phyloP scores from a whole-genome alignment of 1,284 basidiomycete genomes.

The Marasmius sp. region DNA sequence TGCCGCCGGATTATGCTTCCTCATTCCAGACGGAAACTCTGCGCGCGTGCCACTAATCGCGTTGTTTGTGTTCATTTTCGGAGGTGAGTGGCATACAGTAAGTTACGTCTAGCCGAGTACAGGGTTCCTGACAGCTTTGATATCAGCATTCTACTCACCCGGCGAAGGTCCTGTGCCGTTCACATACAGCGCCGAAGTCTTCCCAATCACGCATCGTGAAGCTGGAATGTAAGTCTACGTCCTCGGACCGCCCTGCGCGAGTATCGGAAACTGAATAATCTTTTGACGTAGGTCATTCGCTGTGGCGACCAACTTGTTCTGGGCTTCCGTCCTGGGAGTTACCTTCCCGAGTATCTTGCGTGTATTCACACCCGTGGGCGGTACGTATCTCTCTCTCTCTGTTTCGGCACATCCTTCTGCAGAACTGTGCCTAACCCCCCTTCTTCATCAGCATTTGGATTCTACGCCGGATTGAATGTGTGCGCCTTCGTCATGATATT shows the following conservation, averaged over 20 bases:
- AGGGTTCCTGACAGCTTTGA: not conserved
- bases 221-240: slow-evolving; percentile 46
- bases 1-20: slow-evolving; percentile 58
- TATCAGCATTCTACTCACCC: slow-evolving; percentile 52
- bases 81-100: slow-evolving; percentile 28
- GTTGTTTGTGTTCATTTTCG: slow-evolving; percentile 59
- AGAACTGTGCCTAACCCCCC: slow-evolving; percentile 13
- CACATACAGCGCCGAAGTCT: slow-evolving; percentile 64
- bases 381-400: slow-evolving; percentile 15
- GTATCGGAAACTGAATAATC: not conserved
- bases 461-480: slow-evolving; percentile 55
- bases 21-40: slow-evolving; percentile 37
- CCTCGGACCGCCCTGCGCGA: not conserved
- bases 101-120: not conserved
- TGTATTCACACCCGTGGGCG: slow-evolving; percentile 40
- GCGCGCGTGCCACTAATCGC: slow-evolving; percentile 50
- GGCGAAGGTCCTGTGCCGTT: slow-evolving; percentile 76
- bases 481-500: slow-evolving; percentile 54
- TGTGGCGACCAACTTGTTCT: slow-evolving; percentile 50
- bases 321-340: slow-evolving; percentile 53
- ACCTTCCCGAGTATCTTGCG: slow-evolving; percentile 60
- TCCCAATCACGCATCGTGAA: slow-evolving; percentile 60
- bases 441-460: slow-evolving; percentile 43
- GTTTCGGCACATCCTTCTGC: not conserved
- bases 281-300: slow-evolving; percentile 45